A percentile compares a stretch with the other conserved stretches of the same genome.
These are phyloP conservation scores for Schwanniomyces polymorphus DNA, from an alignment of 805 yeast genomes.

Conservation along the genomic window DNA sequence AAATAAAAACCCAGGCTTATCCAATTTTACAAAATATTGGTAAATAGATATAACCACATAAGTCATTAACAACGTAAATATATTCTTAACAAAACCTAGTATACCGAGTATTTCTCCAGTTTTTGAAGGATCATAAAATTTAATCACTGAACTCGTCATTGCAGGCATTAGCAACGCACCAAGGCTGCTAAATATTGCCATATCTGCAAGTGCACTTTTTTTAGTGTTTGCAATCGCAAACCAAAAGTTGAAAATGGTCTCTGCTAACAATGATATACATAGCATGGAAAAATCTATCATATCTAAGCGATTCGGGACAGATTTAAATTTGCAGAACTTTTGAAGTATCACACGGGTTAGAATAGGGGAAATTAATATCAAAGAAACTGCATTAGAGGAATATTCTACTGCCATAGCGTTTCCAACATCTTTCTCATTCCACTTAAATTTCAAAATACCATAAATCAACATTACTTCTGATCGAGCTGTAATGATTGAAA, in stretches of 20 bases:
- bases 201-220: background rate
- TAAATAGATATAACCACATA: constrained; percentile 40
- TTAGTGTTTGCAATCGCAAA: constrained; percentile 9
- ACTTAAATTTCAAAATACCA: constrained; percentile 51
- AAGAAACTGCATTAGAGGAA: constrained; percentile 45
- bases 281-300: constrained; percentile 45
- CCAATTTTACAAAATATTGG: constrained; percentile 24
- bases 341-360: constrained; percentile 36
- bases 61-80: constrained; percentile 36
- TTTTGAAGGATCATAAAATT: constrained; percentile 57
- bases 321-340: constrained; percentile 23
- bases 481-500: constrained; percentile 35
- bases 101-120: constrained; percentile 80
- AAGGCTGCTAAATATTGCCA: constrained; percentile 40
- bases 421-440: constrained; percentile 58
- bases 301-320: constrained; percentile 50
- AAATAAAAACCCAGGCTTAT: constrained; percentile 29
- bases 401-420: constrained; percentile 54
- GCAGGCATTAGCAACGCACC: constrained; percentile 55
- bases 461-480: constrained; percentile 49
- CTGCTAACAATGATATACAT: constrained; percentile 32
- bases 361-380: constrained; percentile 55
- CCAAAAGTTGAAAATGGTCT: constrained; percentile 25
- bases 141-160: constrained; percentile 56
- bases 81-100: constrained; percentile 57